Evolutionary conservation across 176 grass and related monocot genomes (phyloP).

Genomic region (Alloteropsis semialata): DNA sequence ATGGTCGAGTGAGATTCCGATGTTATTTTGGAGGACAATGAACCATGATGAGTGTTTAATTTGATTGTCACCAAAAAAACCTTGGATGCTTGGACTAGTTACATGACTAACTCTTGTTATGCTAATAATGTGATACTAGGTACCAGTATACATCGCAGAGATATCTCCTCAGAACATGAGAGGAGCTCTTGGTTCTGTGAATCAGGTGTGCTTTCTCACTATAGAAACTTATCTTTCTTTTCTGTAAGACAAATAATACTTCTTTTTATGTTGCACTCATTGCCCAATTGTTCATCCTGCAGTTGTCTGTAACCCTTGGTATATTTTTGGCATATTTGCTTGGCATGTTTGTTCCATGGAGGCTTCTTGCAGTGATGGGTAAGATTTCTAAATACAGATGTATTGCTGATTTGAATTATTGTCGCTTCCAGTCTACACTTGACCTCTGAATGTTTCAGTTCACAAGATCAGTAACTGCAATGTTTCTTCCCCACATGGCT

Average conservation of each 20-base stretch:
- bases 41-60: background rate
- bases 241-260: background rate
- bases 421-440: background rate
- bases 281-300: background rate
- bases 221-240: background rate
- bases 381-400: conserved; percentile 10
- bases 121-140: conserved; percentile 40
- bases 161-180: conserved; percentile 92
- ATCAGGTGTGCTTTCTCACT: conserved; percentile 55
- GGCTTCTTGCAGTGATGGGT: conserved; percentile 95
- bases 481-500: background rate
- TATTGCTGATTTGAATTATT: background rate
- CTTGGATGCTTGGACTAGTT: background rate
- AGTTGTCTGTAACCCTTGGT: conserved; percentile 89
- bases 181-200: conserved; percentile 86
- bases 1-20: background rate
- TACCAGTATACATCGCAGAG: conserved; percentile 97
- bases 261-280: conserved; percentile 7
- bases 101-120: background rate
- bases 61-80: background rate
- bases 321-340: conserved; percentile 86
- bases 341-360: conserved; percentile 97
- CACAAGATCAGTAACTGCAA: background rate
- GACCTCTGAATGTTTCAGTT: background rate
- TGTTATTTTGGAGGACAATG: background rate